phyloP scores from a whole-genome alignment of 2,329 filamentous ascomycete species.

The Verticillium dahliae region DNA sequence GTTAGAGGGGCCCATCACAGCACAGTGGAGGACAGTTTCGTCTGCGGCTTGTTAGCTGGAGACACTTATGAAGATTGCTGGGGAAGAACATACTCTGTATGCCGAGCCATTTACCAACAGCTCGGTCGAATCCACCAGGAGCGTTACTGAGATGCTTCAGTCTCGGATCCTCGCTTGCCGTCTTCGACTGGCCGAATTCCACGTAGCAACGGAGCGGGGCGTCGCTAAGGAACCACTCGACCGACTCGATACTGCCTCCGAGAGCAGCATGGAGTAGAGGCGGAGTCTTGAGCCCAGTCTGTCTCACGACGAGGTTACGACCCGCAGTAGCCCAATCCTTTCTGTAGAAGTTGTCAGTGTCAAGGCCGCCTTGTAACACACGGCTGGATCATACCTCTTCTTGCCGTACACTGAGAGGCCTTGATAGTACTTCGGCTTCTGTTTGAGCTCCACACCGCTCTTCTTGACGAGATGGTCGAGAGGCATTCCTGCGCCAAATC shows the following conservation, averaged over 20 bases:
- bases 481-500: constrained; percentile 62
- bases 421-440: constrained; percentile 68
- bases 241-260: constrained; percentile 53
- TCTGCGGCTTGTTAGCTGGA: constrained; percentile 30
- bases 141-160: constrained; percentile 55
- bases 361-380: not conserved
- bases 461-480: constrained; percentile 60
- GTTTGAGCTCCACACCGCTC: constrained; percentile 54
- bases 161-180: constrained; percentile 53
- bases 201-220: constrained; percentile 60
- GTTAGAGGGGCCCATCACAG: constrained; percentile 39
- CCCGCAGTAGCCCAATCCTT: constrained; percentile 67
- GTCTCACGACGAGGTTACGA: constrained; percentile 33
- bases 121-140: constrained; percentile 56
- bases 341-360: constrained; percentile 19
- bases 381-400: constrained; percentile 40
- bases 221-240: constrained; percentile 74
- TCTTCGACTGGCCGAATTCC: constrained; percentile 56
- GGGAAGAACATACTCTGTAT: constrained; percentile 43
- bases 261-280: constrained; percentile 56
- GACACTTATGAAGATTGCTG: not conserved
- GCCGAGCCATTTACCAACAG: constrained; percentile 56
- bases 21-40: constrained; percentile 61
- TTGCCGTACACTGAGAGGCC: constrained; percentile 70
- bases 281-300: constrained; percentile 37